Base-by-base conservation (phyloP, 176 grass and related monocot species). In the Bothriochloa decipiens region DNA sequence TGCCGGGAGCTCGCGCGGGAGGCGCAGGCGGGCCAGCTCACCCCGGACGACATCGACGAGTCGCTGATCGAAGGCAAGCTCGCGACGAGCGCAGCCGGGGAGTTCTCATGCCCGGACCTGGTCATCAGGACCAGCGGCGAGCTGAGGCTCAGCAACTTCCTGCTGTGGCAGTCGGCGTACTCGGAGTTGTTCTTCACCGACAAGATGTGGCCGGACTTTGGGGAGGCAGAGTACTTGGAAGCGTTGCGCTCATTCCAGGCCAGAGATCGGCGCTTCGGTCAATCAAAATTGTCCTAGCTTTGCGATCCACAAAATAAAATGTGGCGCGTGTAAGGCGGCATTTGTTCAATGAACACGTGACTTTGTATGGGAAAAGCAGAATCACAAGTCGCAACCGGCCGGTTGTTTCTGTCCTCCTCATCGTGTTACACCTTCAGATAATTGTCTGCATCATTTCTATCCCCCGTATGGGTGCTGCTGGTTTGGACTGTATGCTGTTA, bases 131-230 rank as follows among this genome's bases (percentile, higher is more conserved):
- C 93, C 16, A 90, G 90, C 63, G 90, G 93, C 60, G 90, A 95
- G 85, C 39, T 70, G 4, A 67, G 90, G 82, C 77, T 95, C 58
- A 92, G 90, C 85, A 92, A 95, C 88, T 95, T 95, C 93, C 40
- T 95, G 52, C 55, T 95, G 53, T 95, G 88, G 93, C 90, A 92
- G 78, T 88, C 82, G 27, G 93, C 93, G 10, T 90, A 95, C 76
- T 81, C 88, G 16, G 93, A 92, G 90, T 77, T 90, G 40, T 92
- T 84, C 82, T 95, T 95, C 74, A 88, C 90, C 41, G 22, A 83
- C 42, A 88, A 80, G 45, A 57, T 85, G 65, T 90, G 90, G 90
- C 88, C 90, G 20, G 93, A 95, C 46, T 92, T 92, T 29, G 85
- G 85, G 29, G 88, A 90, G 87, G 65, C 39, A 2, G 78, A 90